Percentiles rank a stretch among this genome's conserved stretches.
Evolutionary conservation across 2,329 filamentous ascomycete species (phyloP).

Genomic region (Pochonia chlamydosporia): DNA sequence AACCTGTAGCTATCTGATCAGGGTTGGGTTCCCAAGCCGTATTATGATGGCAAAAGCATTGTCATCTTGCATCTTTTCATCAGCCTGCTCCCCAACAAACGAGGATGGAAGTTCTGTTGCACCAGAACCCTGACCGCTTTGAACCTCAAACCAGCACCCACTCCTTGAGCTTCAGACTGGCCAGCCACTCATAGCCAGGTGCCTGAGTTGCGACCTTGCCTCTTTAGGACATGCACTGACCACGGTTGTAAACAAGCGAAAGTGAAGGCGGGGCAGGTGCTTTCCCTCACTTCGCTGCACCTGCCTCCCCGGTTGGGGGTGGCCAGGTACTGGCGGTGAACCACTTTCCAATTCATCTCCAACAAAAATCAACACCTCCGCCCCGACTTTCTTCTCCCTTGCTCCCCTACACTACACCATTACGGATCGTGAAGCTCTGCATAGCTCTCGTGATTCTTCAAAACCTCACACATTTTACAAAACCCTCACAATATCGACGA

Average conservation of each 20-base stretch:
- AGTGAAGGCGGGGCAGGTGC: constrained; percentile 20
- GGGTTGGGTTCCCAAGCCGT: too few species aligned
- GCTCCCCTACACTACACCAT: constrained; percentile 18
- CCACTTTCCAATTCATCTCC: constrained; percentile 15
- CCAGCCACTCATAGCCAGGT: constrained; percentile 3
- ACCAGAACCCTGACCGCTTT: too few species aligned
- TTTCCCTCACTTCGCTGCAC: not conserved
- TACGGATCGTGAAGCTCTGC: constrained; percentile 26
- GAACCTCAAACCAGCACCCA: too few species aligned
- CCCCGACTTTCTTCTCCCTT: constrained; percentile 15
- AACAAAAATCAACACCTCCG: constrained; percentile 20
- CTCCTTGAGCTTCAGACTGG: too few species aligned
- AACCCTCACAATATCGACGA: constrained; percentile 18
- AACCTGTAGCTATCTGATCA: too few species aligned
- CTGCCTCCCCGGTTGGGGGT: constrained; percentile 10
- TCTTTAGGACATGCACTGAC: constrained; percentile 22
- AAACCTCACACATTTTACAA: constrained; percentile 10
- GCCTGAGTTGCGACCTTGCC: constrained; percentile 18
- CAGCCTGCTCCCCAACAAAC: too few species aligned
- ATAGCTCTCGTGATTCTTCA: constrained; percentile 25
- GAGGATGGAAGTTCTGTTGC: too few species aligned
- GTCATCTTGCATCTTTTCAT: too few species aligned
- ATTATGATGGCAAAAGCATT: too few species aligned
- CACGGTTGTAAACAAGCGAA: constrained; percentile 28
- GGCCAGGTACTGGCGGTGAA: constrained; percentile 19